Base-by-base conservation (phyloP, 2,329 filamentous ascomycete genomes). In the Coleophoma eucalyptorum region DNA sequence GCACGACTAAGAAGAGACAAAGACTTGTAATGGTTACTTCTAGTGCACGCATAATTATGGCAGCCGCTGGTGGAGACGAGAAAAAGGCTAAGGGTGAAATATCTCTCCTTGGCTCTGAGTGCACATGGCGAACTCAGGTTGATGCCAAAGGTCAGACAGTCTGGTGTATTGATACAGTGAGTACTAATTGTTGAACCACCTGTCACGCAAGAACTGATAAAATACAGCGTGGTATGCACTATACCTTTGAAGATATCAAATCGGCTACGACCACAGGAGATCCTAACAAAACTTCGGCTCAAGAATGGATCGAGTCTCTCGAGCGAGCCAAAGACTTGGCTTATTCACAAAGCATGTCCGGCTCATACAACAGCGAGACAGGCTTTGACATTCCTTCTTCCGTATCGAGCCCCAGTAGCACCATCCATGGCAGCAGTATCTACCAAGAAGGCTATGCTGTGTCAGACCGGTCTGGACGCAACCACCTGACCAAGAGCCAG, bases 51-150 rank as follows among this genome's bases (percentile, higher is more conserved):
- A 87, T 99, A 48, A 85, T 99, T 44, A 79, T 99, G 63, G 93
- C 90, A 12, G 89, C 94, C 5, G 87, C 92, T 20, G 92, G 93
- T 6, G 94, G 93, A 0, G 94, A 96, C 57, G 93, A 97, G 66
- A 99, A 99, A 73, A 92, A 94, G 68, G 81, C 90, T 19, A 99
- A 99, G 67, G 81, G 90, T 62, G 94, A 99, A 60, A 83, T 99
- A 34, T 90, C 89, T n/a, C 76, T 99, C 21, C 73, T 96, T 18
- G 78, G 80, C 2, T 75, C 86, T 2, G 91, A 90, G 48, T 90
- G 85, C 59, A 75, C 81, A 21, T 97, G 90, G 84, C 87, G 82
- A 65, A 90, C 79, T 48, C 89, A 89, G 59, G 80, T 86, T 43
- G 94, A 96, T 68, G 77, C 83, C n/a, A 97, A 96, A 69, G 92